A percentile compares a stretch with the other conserved stretches of the same genome.
These are phyloP conservation scores for Globisporangium viniferum DNA, from an alignment of 352 stramenopile genomes.

Conservation along the genomic window DNA sequence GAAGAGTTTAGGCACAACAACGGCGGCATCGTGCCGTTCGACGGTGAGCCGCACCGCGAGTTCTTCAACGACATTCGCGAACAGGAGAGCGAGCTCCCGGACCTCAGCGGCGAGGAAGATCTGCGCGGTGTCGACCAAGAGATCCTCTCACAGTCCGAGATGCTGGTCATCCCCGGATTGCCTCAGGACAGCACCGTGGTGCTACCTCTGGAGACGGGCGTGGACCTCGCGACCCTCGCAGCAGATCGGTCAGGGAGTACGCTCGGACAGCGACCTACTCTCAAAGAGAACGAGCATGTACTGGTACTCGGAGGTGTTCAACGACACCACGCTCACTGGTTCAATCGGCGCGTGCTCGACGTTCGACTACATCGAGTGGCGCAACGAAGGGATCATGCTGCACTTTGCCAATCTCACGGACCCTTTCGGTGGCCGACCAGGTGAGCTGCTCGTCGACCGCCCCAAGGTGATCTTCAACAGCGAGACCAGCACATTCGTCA, in stretches of 20 bases:
- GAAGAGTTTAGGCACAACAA: conserved; percentile 80
- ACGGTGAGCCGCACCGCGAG: conserved; percentile 76
- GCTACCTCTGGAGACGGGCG: conserved; percentile 48
- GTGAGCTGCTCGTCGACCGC: conserved; percentile 63
- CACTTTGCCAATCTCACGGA: conserved; percentile 94
- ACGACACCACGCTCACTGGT: conserved; percentile 34
- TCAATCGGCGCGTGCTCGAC: conserved; percentile 93
- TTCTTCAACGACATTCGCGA: conserved; percentile 82
- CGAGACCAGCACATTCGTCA: conserved; percentile 87
- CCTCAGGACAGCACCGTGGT: conserved; percentile 54
- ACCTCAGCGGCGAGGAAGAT: conserved; percentile 42
- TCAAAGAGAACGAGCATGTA: conserved; percentile 36
- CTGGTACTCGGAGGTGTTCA: conserved; percentile 78
- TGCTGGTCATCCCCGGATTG: conserved; percentile 45
- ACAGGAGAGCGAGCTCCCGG: conserved; percentile 34
- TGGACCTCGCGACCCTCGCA: conserved; percentile 33
- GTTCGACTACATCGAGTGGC: conserved; percentile 89
- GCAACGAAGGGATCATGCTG: conserved; percentile 94
- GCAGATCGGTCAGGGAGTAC: conserved; percentile 10
- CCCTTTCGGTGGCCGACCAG: conserved; percentile 49
- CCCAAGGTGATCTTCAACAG: conserved; percentile 93
- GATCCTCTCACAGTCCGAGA: conserved; percentile 46
- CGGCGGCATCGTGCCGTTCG: conserved; percentile 73
- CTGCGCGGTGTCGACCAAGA: conserved; percentile 28
- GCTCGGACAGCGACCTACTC: conserved; percentile 10